Evolutionary conservation across 202 grass and related monocot species (phyloP).

Genomic region (Sporobolus alterniflorus): DNA sequence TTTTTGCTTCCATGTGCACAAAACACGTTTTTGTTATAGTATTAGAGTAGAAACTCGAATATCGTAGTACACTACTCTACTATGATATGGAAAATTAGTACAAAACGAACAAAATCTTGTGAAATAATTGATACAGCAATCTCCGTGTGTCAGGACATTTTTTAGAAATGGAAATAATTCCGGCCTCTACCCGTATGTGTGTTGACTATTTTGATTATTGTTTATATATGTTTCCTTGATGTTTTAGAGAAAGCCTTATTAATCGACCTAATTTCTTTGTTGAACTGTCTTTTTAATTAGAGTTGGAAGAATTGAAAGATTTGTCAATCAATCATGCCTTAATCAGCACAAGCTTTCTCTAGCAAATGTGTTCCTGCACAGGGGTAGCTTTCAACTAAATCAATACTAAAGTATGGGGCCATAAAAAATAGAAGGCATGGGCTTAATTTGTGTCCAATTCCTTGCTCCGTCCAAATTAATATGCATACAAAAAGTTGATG

Average conservation of each 20-base stretch:
- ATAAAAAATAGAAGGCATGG: background rate
- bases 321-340: constrained; percentile 21
- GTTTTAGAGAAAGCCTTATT: constrained; percentile 1
- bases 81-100: too few species aligned
- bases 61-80: too few species aligned
- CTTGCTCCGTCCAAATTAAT: background rate
- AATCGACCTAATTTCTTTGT: background rate
- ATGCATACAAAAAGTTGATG: background rate
- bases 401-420: background rate
- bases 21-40: too few species aligned
- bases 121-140: too few species aligned
- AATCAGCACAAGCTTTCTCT: background rate
- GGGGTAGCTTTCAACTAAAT: background rate
- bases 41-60: too few species aligned
- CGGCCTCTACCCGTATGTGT: too few species aligned
- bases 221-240: background rate
- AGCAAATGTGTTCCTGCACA: background rate
- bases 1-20: too few species aligned
- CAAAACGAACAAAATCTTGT: too few species aligned
- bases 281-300: constrained; percentile 20
- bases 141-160: too few species aligned
- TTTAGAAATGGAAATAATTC: too few species aligned
- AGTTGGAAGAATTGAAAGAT: background rate
- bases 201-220: background rate
- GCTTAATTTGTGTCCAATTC: background rate